phyloP scores from a whole-genome alignment of 208 protist species.

The Spongospora subterranea region DNA sequence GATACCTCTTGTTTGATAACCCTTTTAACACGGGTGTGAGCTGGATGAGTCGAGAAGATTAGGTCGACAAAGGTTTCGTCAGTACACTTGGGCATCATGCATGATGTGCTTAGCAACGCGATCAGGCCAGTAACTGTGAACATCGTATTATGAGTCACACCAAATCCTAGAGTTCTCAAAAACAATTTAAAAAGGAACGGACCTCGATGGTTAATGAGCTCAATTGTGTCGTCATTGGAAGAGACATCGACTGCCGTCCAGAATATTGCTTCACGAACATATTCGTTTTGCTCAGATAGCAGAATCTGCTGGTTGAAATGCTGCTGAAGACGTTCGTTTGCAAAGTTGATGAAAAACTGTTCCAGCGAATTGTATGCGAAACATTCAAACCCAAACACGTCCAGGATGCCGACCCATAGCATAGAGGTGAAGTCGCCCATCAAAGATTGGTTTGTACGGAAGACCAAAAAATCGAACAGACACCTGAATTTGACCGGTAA shows the following conservation, averaged over 20 bases:
- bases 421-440: not conserved
- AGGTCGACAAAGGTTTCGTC: constrained; percentile 49
- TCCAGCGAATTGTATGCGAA: constrained; percentile 88
- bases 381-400: constrained; percentile 82
- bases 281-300: constrained; percentile 60
- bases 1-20: constrained; percentile 51
- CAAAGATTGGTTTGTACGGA: constrained; percentile 71
- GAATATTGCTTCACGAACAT: constrained; percentile 62
- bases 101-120: constrained; percentile 17
- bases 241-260: constrained; percentile 59
- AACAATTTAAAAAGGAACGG: not conserved
- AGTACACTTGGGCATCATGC: constrained; percentile 52
- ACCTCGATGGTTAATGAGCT: constrained; percentile 62
- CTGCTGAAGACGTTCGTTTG: constrained; percentile 81
- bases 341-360: constrained; percentile 92
- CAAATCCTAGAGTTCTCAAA: not conserved
- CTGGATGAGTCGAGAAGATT: constrained; percentile 41
- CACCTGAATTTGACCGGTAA: constrained; percentile 56
- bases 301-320: constrained; percentile 67
- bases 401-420: constrained; percentile 76
- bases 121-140: constrained; percentile 36
- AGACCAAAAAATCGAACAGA: constrained; percentile 52
- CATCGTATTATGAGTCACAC: not conserved
- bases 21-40: constrained; percentile 20
- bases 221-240: constrained; percentile 57